Evolutionary conservation across 2,329 filamentous ascomycete genomes (phyloP), one percentile per base, ranked within the genome.

Genomic region (Dothistroma pini): DNA sequence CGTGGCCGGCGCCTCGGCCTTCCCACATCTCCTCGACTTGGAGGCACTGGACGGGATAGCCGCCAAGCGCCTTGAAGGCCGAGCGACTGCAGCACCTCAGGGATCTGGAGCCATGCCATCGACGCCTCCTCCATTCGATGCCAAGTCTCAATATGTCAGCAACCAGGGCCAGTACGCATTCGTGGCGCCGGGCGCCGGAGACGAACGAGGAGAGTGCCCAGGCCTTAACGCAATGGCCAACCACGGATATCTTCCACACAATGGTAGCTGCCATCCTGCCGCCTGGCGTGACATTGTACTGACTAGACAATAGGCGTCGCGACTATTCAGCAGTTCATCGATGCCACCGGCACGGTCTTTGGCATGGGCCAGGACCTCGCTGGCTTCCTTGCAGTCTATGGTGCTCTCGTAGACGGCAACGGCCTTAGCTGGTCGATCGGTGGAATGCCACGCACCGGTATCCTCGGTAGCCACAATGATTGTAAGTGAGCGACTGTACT

Each of bases 281-380:
- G 62, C 54, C 6, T 38, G 10, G 56, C 32, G 71, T n/a, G 69
- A 70, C 59, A 71, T 72, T 34, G 71, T 73, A 34, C 62, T 70
- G 14, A 38, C 34, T 2, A 38, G 34, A 38, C 34, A 7, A 11
- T 10, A 38, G 34, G 34, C 35, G 62, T 70, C 19, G 74, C 68
- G n/a, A 74, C 73, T 25, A 73, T 75, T 55, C 47, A 67, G 32
- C 69, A 76, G 50, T 73, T 75, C 63, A 64, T 73, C 54, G 64
- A 70, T 16, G 70, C 63, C 12, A 72, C 69, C 0, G 62, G 58
- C 10, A 56, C 62, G 4, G 71, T 70, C 4, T 72, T 74, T 61
- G 72, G 72, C 31, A 75, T 75, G 72, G 71, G 66, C 35, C 50
- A 57, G 12, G 65, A 67, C 32, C 63, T 67, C 32, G 61, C 57